Percentiles rank a stretch among this genome's conserved stretches.
These are phyloP conservation scores for Pugionium cornutum DNA, from an alignment of 345 rosid species.

Conservation along the genomic window DNA sequence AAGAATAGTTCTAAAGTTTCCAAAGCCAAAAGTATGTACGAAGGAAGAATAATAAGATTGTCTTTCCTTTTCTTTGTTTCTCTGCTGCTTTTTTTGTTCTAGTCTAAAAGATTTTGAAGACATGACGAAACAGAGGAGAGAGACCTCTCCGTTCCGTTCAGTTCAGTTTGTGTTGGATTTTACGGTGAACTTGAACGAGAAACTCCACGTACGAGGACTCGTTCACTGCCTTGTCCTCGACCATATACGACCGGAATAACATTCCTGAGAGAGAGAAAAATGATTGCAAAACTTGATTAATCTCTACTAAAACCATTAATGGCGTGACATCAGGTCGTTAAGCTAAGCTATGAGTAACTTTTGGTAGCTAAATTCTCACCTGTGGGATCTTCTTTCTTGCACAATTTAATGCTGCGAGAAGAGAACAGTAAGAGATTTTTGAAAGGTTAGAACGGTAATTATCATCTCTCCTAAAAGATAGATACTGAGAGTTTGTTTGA, in stretches of 20 bases:
- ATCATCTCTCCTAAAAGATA: not conserved
- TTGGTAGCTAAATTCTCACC: slow-evolving; percentile 52
- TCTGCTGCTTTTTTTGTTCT: slow-evolving; percentile 19
- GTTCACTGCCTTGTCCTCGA: slow-evolving; percentile 70
- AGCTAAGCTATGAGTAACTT: not conserved
- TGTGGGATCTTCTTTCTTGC: slow-evolving; percentile 91
- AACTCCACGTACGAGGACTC: slow-evolving; percentile 74
- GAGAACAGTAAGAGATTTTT: slow-evolving; percentile 6
- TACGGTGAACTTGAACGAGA: slow-evolving; percentile 67
- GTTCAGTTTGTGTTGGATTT: slow-evolving; percentile 69
- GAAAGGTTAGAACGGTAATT: not conserved
- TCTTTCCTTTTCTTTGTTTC: slow-evolving; percentile 5
- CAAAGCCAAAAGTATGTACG: slow-evolving; percentile 37
- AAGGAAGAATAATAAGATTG: slow-evolving; percentile 24
- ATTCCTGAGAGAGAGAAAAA: slow-evolving; percentile 45
- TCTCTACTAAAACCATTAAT: not conserved
- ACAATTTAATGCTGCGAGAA: slow-evolving; percentile 65
- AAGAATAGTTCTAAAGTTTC: slow-evolving; percentile 21
- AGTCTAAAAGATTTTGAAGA: slow-evolving; percentile 30
- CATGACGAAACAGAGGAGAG: slow-evolving; percentile 24
- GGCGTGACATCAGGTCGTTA: not conserved
- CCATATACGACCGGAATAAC: slow-evolving; percentile 62
- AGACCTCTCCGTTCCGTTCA: slow-evolving; percentile 9
- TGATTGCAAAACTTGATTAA: not conserved
- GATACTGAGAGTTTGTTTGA: slow-evolving; percentile 4